Conservation (phyloP, 345 rosid genomes). For the Sonneratia caseolaris region DNA sequence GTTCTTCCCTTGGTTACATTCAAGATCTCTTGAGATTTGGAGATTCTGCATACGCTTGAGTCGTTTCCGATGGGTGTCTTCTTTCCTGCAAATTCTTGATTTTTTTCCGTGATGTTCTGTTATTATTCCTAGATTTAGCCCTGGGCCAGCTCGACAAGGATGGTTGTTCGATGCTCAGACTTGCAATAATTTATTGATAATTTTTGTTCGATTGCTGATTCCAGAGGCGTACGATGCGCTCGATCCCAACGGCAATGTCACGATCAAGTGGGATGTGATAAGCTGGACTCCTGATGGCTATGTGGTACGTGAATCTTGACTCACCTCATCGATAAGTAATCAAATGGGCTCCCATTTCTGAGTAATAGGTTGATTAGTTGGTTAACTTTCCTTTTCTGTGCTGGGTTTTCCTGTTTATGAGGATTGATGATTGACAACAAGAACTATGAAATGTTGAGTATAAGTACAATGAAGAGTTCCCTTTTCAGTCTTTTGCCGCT, state of each 20-base stretch:
- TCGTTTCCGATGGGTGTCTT: no score
- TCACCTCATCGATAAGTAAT: neutral
- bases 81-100: no score
- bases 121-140: neutral
- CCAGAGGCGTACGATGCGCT: slow-evolving; percentile 36
- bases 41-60: neutral
- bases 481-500: no score
- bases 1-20: no score
- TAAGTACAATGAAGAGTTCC: neutral
- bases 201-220: neutral
- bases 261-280: slow-evolving; percentile 41
- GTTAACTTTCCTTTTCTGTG: neutral
- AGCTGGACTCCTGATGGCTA: slow-evolving; percentile 51
- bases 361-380: neutral
- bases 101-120: neutral
- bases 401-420: neutral
- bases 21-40: neutral
- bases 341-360: neutral
- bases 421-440: neutral
- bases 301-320: slow-evolving; percentile 19
- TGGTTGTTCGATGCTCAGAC: neutral
- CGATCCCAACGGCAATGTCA: slow-evolving; percentile 41
- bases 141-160: neutral
- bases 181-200: neutral
- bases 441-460: neutral